These are phyloP conservation scores for Malbranchea zuffiana DNA, from an alignment of 2,329 filamentous ascomycete species.

Conservation along the genomic window DNA sequence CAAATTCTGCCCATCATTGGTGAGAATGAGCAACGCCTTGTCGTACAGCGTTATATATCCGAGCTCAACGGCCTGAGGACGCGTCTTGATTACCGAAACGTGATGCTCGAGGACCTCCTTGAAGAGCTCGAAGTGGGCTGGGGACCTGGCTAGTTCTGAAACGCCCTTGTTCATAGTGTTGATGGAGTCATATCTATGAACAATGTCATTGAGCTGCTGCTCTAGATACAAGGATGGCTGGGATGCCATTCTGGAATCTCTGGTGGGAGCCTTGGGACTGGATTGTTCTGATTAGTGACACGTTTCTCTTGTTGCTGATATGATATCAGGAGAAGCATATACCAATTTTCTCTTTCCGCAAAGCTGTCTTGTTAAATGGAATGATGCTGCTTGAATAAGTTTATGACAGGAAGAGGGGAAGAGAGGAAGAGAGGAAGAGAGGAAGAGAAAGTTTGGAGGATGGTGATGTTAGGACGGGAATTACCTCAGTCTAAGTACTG, in stretches of 20 bases:
- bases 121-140: conserved; percentile 20
- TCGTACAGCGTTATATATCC: conserved; percentile 33
- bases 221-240: conserved; percentile 1
- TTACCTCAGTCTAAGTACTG: too few species aligned
- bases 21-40: conserved; percentile 28
- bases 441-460: too few species aligned
- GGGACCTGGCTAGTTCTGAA: conserved; percentile 21
- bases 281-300: too few species aligned
- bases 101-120: conserved; percentile 27
- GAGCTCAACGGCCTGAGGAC: conserved; percentile 27
- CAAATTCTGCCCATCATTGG: conserved; percentile 23
- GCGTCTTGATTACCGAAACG: conserved; percentile 25
- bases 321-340: too few species aligned
- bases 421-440: too few species aligned
- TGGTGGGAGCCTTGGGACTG: too few species aligned
- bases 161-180: conserved; percentile 22
- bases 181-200: conserved; percentile 20
- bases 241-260: neutral
- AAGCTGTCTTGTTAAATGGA: too few species aligned
- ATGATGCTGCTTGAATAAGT: too few species aligned
- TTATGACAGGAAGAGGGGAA: too few species aligned
- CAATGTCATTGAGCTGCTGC: conserved; percentile 14
- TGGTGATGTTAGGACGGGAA: too few species aligned
- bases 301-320: too few species aligned
- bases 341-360: too few species aligned